phyloP scores from a whole-genome alignment of 2,329 filamentous ascomycete genomes.

The Tolypocladium sp. region DNA sequence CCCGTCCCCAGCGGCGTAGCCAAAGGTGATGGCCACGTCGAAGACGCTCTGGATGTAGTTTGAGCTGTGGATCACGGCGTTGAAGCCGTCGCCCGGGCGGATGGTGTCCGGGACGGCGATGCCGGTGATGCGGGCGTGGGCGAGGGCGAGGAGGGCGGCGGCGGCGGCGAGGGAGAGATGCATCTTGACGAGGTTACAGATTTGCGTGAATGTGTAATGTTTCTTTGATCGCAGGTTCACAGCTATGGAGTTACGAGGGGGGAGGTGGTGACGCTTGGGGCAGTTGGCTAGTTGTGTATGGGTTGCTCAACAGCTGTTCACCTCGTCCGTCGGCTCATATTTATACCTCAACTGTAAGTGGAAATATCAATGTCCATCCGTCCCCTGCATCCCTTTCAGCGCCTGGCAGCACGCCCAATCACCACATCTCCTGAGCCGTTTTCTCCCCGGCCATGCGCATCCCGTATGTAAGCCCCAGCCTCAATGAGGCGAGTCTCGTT shows the following conservation, averaged over 20 bases:
- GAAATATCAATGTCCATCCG: neutral
- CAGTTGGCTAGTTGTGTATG: no score
- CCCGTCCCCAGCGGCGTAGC: constrained; percentile 17
- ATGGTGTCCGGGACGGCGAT: constrained; percentile 31
- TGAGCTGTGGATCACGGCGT: constrained; percentile 26
- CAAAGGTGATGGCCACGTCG: constrained; percentile 35
- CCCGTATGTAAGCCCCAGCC: neutral
- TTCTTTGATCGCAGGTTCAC: neutral
- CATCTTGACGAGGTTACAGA: constrained; percentile 5
- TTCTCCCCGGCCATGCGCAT: neutral
- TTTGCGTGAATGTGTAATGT: neutral
- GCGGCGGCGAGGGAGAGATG: constrained; percentile 11
- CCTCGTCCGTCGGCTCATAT: neutral
- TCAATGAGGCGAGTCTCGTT: neutral
- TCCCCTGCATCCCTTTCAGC: neutral
- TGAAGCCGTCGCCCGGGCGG: constrained; percentile 25
- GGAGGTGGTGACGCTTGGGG: neutral
- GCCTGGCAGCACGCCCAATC: neutral
- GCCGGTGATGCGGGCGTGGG: constrained; percentile 31
- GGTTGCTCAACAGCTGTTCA: neutral
- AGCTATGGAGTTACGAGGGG: neutral
- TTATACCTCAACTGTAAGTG: neutral
- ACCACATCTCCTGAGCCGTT: neutral
- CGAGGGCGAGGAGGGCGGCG: constrained; percentile 11
- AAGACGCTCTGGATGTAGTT: constrained; percentile 34